These are phyloP conservation scores for Xylaria longipes DNA, from an alignment of 495 filamentous ascomycete species.

Conservation along the genomic window DNA sequence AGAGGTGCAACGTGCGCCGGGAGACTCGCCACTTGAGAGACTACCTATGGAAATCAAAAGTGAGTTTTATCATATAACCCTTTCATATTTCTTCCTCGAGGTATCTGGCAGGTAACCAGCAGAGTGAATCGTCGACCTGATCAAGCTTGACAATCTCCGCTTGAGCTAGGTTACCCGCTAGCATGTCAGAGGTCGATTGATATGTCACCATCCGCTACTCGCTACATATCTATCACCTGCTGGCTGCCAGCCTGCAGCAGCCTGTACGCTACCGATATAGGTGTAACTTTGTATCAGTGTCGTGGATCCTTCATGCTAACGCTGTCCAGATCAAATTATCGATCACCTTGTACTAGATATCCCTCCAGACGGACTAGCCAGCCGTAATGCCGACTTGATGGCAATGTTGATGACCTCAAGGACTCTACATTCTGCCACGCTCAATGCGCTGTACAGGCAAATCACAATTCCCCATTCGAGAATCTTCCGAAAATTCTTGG, in stretches of 20 bases:
- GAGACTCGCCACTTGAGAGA: slow-evolving; percentile 63
- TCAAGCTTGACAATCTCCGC: neutral
- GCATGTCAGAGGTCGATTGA: slow-evolving; percentile 2
- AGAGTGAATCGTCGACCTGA: slow-evolving; percentile 1
- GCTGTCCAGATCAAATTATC: slow-evolving; percentile 68
- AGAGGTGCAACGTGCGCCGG: slow-evolving; percentile 39
- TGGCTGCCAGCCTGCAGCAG: neutral
- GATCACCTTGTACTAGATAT: slow-evolving; percentile 75
- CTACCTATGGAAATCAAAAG: slow-evolving; percentile 75
- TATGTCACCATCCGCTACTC: neutral
- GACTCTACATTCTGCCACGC: slow-evolving; percentile 75
- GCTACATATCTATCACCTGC: neutral
- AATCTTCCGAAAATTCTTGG: slow-evolving; percentile 85
- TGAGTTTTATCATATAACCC: slow-evolving; percentile 52
- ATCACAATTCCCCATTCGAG: slow-evolving; percentile 88
- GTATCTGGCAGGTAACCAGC: neutral
- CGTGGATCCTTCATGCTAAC: neutral
- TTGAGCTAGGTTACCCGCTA: neutral
- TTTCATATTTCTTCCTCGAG: neutral
- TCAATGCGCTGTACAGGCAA: slow-evolving; percentile 78
- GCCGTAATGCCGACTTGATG: slow-evolving; percentile 83
- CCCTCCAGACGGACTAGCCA: slow-evolving; percentile 76
- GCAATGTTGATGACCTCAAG: slow-evolving; percentile 77
- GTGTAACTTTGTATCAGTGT: neutral
- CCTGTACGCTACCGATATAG: slow-evolving; percentile 16